Evolutionary conservation across 2,329 filamentous ascomycete genomes (phyloP), one percentile per base, ranked within the genome.

Genomic region (Colletotrichum destructivum): DNA sequence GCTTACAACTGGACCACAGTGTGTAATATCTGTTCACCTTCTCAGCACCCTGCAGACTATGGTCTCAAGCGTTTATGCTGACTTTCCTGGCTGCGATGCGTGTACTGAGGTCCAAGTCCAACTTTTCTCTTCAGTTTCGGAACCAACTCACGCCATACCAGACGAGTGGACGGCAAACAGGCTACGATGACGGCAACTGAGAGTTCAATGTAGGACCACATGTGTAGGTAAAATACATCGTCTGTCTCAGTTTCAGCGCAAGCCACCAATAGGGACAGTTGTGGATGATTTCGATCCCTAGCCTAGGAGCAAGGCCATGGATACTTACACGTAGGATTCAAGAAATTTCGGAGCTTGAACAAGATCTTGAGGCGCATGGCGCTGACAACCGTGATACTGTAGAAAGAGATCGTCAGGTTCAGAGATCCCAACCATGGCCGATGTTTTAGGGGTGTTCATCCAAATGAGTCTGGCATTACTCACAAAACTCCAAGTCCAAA

Each of bases 361-460:
- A 31, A 35, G 13, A 54, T 26, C 9, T 5, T 35, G 16, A 54
- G 26, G 7, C 51, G 26, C 0, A 54, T 35, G 7, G 26, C 51
- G 9, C 51, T 54, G 8, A 35, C 16, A 15, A n/a, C 31, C 9
- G 7, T 31, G 16, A 54, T n/a, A 35, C 51, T 54, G 16, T n/a
- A 6, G 5, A 2, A 12, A 35, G 3, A 11, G 16, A 4, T 3
- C 18, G 15, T 54, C 11, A 35, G 4, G 1, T 35, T 46, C 15
- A 54, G 7, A 35, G 1, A 35, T 6, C 6, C 9, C 21, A 6
- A 35, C 7, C 31, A 12, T 12, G 7, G 8, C 16, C 15, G 0
- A 5, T 4, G 2, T 23, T 13, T n/a, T 1, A 1, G 8, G 6
- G 31, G 21, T 11, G 13, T 9, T 8, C 7, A 3, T 7, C 3